Evolutionary conservation across 192 early-diverging fungal genomes (phyloP).

Genomic region (Lunasporangiospora selenospora): DNA sequence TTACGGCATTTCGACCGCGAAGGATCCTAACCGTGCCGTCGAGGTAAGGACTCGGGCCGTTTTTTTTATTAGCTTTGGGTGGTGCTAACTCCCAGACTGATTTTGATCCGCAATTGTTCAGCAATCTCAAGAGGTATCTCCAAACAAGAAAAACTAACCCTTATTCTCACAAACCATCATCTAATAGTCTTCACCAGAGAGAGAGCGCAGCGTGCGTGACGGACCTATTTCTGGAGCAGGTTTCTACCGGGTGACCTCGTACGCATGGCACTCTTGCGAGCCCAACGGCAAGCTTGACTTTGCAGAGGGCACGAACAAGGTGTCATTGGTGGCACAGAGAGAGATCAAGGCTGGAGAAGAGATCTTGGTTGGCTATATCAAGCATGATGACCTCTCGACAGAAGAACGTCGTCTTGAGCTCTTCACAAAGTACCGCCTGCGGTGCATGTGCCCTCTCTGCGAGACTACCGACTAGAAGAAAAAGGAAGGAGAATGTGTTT

Average conservation of each 20-base stretch:
- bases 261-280: constrained; percentile 69
- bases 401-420: constrained; percentile 57
- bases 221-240: constrained; percentile 53
- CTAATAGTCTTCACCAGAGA: constrained; percentile 32
- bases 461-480: no score
- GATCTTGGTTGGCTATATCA: constrained; percentile 60
- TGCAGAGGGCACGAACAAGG: constrained; percentile 44
- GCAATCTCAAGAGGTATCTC: no score
- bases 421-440: constrained; percentile 54
- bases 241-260: constrained; percentile 70
- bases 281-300: constrained; percentile 52
- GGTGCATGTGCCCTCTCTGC: constrained; percentile 56
- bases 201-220: constrained; percentile 14
- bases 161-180: neutral
- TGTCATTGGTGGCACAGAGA: constrained; percentile 59
- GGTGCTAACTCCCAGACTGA: neutral
- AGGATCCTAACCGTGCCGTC: constrained; percentile 8
- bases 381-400: constrained; percentile 22
- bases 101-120: no score
- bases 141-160: no score
- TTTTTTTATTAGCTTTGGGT: no score
- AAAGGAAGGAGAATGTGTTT: no score
- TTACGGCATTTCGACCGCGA: constrained; percentile 61
- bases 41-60: neutral
- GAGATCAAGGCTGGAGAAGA: constrained; percentile 68